Percentiles rank a stretch among this genome's conserved stretches.
These are phyloP conservation scores for Alloascoidea africana DNA, from an alignment of 805 yeast genomes.

Conservation along the genomic window DNA sequence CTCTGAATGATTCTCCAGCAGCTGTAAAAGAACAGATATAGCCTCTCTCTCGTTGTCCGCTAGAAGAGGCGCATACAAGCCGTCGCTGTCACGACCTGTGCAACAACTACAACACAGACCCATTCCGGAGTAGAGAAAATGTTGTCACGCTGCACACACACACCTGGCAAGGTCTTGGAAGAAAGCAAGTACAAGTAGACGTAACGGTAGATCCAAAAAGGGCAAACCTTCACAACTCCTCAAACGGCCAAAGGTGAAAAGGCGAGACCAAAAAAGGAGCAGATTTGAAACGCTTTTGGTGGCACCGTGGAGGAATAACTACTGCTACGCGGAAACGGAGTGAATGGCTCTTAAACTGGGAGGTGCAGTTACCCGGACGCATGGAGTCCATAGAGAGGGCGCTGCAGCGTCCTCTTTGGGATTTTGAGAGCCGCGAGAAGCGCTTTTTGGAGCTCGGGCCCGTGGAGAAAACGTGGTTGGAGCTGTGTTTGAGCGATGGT, in stretches of 20 bases:
- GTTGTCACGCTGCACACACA: neutral
- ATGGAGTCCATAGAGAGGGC: too few species aligned
- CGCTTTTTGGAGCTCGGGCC: neutral
- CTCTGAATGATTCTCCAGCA: conserved; percentile 75
- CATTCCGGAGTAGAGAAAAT: conserved; percentile 22
- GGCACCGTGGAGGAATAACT: neutral
- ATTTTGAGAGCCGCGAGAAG: neutral
- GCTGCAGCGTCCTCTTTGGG: too few species aligned
- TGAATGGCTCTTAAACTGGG: too few species aligned
- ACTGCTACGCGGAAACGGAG: too few species aligned
- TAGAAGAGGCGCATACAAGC: conserved; percentile 60
- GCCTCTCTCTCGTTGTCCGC: conserved; percentile 97
- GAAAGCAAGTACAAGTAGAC: neutral
- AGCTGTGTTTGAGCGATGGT: neutral
- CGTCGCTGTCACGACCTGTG: conserved; percentile 15
- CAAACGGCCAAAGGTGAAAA: neutral
- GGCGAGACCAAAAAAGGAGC: neutral
- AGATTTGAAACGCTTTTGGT: neutral
- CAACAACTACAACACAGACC: conserved; percentile 39
- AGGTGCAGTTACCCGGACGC: too few species aligned
- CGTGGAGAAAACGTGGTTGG: neutral
- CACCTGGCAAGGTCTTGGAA: neutral
- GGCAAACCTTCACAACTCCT: neutral
- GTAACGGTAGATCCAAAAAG: neutral
- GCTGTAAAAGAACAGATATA: conserved; percentile 76